phyloP scores from a whole-genome alignment of 106 monocot genomes.

The Apostasia shenzhenica region DNA sequence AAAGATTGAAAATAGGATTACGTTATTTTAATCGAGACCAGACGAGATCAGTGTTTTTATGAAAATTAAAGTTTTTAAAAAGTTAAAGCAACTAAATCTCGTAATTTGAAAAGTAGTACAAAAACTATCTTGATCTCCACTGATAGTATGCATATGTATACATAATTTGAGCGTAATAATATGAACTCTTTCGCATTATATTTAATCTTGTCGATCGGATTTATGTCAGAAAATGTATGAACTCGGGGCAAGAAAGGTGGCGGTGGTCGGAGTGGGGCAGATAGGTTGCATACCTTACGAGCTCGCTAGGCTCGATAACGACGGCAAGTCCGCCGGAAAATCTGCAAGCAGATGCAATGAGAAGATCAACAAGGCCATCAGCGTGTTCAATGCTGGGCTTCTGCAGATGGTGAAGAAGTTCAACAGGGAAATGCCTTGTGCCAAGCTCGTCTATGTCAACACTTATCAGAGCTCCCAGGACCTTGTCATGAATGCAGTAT shows the following conservation, averaged over 20 bases:
- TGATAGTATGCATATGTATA: too few relatives aligned
- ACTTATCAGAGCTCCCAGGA: conserved; percentile 57
- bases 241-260: conserved; percentile 70
- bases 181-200: neutral
- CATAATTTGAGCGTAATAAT: too few relatives aligned
- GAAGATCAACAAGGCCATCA: conserved; percentile 58
- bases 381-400: conserved; percentile 52
- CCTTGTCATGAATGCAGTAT: conserved; percentile 37
- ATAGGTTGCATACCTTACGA: conserved; percentile 91
- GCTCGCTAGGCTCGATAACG: conserved; percentile 38
- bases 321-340: neutral
- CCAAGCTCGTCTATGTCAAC: conserved; percentile 57
- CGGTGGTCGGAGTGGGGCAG: conserved; percentile 47
- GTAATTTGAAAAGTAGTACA: too few relatives aligned
- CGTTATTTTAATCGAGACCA: too few relatives aligned
- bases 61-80: too few relatives aligned
- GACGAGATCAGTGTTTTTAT: too few relatives aligned
- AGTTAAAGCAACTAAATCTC: too few relatives aligned
- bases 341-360: conserved; percentile 39
- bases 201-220: neutral
- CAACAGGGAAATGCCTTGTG: conserved; percentile 32
- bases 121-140: too few relatives aligned
- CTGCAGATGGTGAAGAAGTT: conserved; percentile 39
- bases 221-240: conserved; percentile 51
- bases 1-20: too few relatives aligned